Evolutionary conservation across 345 rosid genomes (phyloP), one percentile per base, ranked within the genome.

Genomic region (Anacardium occidentale): DNA sequence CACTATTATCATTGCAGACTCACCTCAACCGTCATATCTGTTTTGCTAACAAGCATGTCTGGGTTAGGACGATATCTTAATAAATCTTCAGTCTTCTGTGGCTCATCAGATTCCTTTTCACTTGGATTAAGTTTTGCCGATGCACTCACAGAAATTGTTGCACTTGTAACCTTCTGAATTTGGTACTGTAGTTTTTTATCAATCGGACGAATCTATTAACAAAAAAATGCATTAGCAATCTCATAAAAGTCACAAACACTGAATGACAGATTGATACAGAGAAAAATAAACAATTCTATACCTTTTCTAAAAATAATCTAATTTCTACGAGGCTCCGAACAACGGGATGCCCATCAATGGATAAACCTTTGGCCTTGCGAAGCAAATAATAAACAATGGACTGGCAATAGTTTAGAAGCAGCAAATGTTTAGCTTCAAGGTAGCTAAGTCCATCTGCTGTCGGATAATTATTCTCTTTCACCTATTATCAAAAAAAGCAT

Each of bases 141-240:
- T 25, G 79, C 75, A 68, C 72, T 80, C 17, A 59, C 83, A 68
- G 75, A 55, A 22, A 76, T 83, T 68, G 79, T 86, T 0, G 85
- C 86, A 69, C 81, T 87, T 1, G 86, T 85, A 66, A 95, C 90
- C 85, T 92, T 95, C 81, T 91, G 89, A 64, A 92, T 83, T 83
- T 92, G 97, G 84, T 95, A 95, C 21, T 95, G 94, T 64, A 90
- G 90, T 56, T 89, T 95, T 64, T 91, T 92, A 83, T 92, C 99
- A 50, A 95, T 89, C 12, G 93, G 93, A 50, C 96, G 90, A 68
- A 95, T 87, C 97, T 95, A 86, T 76, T 47, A 12, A 57, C 60
- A 66, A 69, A 32, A 60, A 21, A 17, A 18, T 18, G 3, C 18
- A 54, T 21, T 8, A 40, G 45, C 20, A 70, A 45, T 45, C n/a